phyloP scores from a whole-genome alignment of 768 basidiomycete species.

The Leccinum imitatum region DNA sequence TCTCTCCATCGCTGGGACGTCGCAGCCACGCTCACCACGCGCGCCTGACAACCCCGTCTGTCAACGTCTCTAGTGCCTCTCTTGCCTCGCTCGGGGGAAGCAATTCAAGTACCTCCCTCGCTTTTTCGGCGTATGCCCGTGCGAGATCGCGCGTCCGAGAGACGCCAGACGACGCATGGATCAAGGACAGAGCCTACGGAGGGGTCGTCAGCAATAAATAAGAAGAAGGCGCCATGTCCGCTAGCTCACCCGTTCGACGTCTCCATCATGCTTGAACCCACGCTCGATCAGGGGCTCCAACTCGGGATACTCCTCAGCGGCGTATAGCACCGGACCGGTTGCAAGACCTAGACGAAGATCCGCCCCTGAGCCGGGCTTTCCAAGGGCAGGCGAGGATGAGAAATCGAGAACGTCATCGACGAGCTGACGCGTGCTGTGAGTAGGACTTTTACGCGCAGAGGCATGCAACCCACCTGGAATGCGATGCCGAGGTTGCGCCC shows the following conservation, averaged over 20 bases:
- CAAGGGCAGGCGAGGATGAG: conserved; percentile 73
- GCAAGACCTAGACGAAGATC: conserved; percentile 83
- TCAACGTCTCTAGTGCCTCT: conserved; percentile 69
- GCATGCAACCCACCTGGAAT: conserved; percentile 70
- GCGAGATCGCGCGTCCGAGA: conserved; percentile 80
- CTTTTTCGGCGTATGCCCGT: conserved; percentile 69
- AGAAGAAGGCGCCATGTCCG: neutral
- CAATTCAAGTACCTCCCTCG: conserved; percentile 61
- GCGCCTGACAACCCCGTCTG: conserved; percentile 64
- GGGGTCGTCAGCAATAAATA: neutral
- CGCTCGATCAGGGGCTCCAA: conserved; percentile 77
- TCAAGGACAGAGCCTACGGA: conserved; percentile 61
- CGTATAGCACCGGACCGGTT: conserved; percentile 83
- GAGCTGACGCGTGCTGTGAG: conserved; percentile 50
- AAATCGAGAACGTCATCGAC: conserved; percentile 97
- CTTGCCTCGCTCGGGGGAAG: conserved; percentile 84
- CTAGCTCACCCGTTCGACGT: conserved; percentile 68
- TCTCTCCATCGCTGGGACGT: neutral
- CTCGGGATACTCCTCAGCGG: conserved; percentile 79
- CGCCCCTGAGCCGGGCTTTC: conserved; percentile 83
- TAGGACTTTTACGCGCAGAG: no score
- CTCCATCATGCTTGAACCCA: conserved; percentile 73
- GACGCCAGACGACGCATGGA: conserved; percentile 64
- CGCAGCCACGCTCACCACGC: conserved; percentile 39
- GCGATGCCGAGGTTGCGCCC: conserved; percentile 90